Conservation (phyloP, 257 asterid species). For the Solanum chmielewskii region DNA sequence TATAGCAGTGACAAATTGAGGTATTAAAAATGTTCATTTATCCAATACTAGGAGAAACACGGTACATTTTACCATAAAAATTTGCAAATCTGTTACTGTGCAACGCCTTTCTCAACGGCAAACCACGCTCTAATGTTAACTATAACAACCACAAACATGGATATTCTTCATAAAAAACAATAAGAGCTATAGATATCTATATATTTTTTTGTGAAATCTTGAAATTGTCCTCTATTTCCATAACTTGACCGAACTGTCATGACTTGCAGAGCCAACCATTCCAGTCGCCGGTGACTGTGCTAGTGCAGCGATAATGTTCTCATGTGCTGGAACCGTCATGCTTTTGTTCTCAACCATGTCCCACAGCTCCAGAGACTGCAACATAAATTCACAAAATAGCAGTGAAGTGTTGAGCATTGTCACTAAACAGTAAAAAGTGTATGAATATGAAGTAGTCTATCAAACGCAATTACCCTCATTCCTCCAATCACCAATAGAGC, state of each 20-base stretch:
- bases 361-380: conserved; percentile 90
- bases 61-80: background rate
- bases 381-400: background rate
- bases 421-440: background rate
- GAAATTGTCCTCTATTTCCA: conserved; percentile 48
- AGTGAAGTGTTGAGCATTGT: background rate
- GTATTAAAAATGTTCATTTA: background rate
- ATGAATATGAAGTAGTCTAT: background rate
- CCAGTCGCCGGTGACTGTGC: conserved; percentile 81
- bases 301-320: conserved; percentile 63
- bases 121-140: background rate
- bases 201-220: background rate
- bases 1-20: background rate
- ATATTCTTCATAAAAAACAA: background rate
- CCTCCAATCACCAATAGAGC: conserved; percentile 12
- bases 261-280: conserved; percentile 95
- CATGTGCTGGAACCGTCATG: conserved; percentile 81
- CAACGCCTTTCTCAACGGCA: background rate
- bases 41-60: background rate
- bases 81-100: background rate
- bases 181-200: background rate
- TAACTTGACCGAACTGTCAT: conserved; percentile 78
- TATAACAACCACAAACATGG: background rate
- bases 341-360: conserved; percentile 82
- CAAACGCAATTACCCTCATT: conserved; percentile 3